A percentile compares a stretch with the other conserved stretches of the same genome.
Evolutionary conservation across 768 basidiomycete genomes (phyloP).

Genomic region (Mycena albidolilacea): DNA sequence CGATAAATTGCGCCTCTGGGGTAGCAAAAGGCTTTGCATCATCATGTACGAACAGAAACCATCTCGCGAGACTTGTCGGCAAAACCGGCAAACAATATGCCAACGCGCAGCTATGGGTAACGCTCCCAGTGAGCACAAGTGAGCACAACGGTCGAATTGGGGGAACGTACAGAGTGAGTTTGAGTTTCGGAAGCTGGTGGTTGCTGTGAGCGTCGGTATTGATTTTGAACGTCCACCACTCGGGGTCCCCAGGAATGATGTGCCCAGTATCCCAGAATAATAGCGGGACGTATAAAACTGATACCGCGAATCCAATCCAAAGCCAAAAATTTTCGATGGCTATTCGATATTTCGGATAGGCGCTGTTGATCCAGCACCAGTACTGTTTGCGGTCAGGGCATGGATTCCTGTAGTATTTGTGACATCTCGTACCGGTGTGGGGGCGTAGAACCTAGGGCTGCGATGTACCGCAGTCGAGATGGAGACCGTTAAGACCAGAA

Average conservation of each 20-base stretch:
- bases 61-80: slow-evolving; percentile 24
- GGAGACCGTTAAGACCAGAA: slow-evolving; percentile 15
- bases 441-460: slow-evolving; percentile 23
- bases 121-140: neutral
- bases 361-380: slow-evolving; percentile 39
- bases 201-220: neutral
- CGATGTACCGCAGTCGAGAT: slow-evolving; percentile 14
- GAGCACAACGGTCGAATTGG: neutral
- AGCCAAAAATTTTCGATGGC: slow-evolving; percentile 34
- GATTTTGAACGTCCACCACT: slow-evolving; percentile 34
- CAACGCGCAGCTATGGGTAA: slow-evolving; percentile 22
- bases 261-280: slow-evolving; percentile 21
- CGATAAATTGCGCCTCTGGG: slow-evolving; percentile 23
- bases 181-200: neutral
- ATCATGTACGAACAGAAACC: slow-evolving; percentile 26
- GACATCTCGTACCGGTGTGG: slow-evolving; percentile 22
- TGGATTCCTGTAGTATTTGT: neutral
- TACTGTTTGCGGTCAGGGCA: slow-evolving; percentile 1
- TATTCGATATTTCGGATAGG: slow-evolving; percentile 26
- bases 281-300: slow-evolving; percentile 27
- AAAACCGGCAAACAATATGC: slow-evolving; percentile 29
- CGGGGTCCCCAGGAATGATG: slow-evolving; percentile 6
- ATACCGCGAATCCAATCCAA: slow-evolving; percentile 31
- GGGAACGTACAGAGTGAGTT: slow-evolving; percentile 10
- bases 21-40: slow-evolving; percentile 31